Evolutionary conservation across 148 eudicot species (phyloP), one percentile per base, ranked within the genome.

Genomic region (Rhododendron kiyosumense): DNA sequence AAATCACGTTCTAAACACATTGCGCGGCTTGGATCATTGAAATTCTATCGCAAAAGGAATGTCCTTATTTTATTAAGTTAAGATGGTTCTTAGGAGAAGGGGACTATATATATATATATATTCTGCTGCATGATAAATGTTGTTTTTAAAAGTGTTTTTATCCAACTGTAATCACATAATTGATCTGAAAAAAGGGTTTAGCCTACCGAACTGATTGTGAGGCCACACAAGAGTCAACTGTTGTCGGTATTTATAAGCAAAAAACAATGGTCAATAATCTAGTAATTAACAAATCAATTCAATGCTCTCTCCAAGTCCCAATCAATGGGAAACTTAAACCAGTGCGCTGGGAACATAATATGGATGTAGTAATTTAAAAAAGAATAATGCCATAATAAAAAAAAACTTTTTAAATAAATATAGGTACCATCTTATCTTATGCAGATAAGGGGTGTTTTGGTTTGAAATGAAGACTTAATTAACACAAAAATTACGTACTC

Each of bases 251-350:
- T 52, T 69, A 51, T 46, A 74, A 51, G 57, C 22, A 28, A 12
- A 54, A 54, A 79, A 46, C 32, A 48, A 30, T 34, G 65, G 71
- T 22, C 78, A 63, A 85, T 85, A 83, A 85, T 49, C 32, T 34
- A n/a, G n/a, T n/a, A 51, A 82, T 85, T 48, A 85, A 85, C 61
- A 83, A 88, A 88, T 77, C 85, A 85, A 85, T 45, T 51, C 79
- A 54, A 17, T 34, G 6, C 83, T 41, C 22, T 26, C 65, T 26
- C 79, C 85, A 84, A 14, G 17, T 73, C 78, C 85, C 36, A 45
- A 67, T 69, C 78, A 69, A 46, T 17, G n/a, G 85, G 85, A 26
- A 69, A 69, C 15, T 28, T 28, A 24, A 69, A 28, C 26, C 75
- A 26, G 34, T 28, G 85, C 41, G 43, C 79, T 81, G 59, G 43